Percentiles rank a stretch among this genome's conserved stretches.
These are phyloP conservation scores for Glomus cerebriforme DNA, from an alignment of 192 early-diverging fungal species.

Conservation along the genomic window DNA sequence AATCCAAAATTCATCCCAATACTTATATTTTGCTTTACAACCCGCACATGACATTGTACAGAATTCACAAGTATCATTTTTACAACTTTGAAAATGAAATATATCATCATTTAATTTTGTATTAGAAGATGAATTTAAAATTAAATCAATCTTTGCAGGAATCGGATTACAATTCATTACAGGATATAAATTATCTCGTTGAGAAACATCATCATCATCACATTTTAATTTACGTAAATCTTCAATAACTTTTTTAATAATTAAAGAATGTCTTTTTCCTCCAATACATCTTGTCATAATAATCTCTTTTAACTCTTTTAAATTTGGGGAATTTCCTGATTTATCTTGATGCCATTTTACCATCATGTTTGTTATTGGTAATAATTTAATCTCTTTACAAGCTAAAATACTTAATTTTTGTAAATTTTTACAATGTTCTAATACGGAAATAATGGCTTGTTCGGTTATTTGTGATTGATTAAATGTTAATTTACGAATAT, in stretches of 20 bases:
- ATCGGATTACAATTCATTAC: not conserved
- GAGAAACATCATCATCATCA: not conserved
- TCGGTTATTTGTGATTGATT: not conserved
- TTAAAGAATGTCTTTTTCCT: constrained; percentile 15
- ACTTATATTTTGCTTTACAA: constrained; percentile 17
- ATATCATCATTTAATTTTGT: not conserved
- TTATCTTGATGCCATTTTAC: constrained; percentile 12
- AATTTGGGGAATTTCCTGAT: not conserved
- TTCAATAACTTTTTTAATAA: constrained; percentile 12
- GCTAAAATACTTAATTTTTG: not conserved
- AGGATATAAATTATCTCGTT: not conserved
- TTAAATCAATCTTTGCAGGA: not conserved
- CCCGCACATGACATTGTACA: not conserved
- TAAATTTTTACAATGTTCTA: constrained; percentile 13
- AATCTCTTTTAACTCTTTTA: constrained; percentile 9
- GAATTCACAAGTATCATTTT: not conserved
- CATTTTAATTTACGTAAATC: not conserved
- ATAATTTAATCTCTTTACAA: not conserved
- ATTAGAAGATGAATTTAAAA: not conserved
- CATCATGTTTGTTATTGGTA: not conserved
- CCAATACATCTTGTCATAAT: constrained; percentile 20
- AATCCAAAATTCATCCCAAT: constrained; percentile 28
- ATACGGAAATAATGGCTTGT: not conserved
- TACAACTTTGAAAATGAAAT: not conserved
- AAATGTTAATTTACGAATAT: constrained; percentile 17